phyloP scores from a whole-genome alignment of 2,329 filamentous ascomycete species.

The Aspergillus sp. region DNA sequence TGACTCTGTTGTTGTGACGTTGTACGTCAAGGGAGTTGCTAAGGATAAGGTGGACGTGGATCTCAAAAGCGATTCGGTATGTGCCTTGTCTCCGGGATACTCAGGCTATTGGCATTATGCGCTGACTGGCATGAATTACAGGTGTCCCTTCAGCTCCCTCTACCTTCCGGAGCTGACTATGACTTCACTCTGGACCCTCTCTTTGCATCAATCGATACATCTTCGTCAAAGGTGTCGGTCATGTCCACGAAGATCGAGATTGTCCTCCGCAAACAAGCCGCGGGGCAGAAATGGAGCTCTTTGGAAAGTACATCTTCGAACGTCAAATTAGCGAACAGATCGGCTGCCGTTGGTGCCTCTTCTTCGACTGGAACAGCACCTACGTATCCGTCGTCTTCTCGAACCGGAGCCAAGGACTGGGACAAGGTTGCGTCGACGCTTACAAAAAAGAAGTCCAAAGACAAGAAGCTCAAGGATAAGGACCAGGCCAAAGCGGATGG shows the following conservation, averaged over 20 bases:
- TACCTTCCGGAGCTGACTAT: constrained; percentile 52
- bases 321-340: constrained; percentile 19
- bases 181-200: constrained; percentile 65
- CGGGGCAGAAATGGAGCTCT: constrained; percentile 66
- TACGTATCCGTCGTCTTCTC: constrained; percentile 82
- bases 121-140: constrained; percentile 24
- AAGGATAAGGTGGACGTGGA: constrained; percentile 56
- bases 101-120: constrained; percentile 14
- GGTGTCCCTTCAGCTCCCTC: constrained; percentile 59
- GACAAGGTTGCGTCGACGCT: constrained; percentile 66
- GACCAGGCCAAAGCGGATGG: constrained; percentile 28
- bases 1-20: constrained; percentile 59
- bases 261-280: constrained; percentile 62
- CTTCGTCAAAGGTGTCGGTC: constrained; percentile 61
- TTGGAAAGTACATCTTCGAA: constrained; percentile 49
- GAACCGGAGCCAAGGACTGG: constrained; percentile 84
- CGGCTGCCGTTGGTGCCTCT: constrained; percentile 10
- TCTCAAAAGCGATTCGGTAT: constrained; percentile 48
- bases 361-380: constrained; percentile 44
- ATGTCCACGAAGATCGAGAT: constrained; percentile 80
- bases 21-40: constrained; percentile 64
- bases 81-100: constrained; percentile 21
- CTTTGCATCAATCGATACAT: constrained; percentile 62
- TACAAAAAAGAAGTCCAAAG: constrained; percentile 35
- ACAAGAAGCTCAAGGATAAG: constrained; percentile 29